A percentile compares a stretch with the other conserved stretches of the same genome.
Conservation (phyloP, 768 basidiomycete species). For the Coprinopsis strossmayeri region DNA sequence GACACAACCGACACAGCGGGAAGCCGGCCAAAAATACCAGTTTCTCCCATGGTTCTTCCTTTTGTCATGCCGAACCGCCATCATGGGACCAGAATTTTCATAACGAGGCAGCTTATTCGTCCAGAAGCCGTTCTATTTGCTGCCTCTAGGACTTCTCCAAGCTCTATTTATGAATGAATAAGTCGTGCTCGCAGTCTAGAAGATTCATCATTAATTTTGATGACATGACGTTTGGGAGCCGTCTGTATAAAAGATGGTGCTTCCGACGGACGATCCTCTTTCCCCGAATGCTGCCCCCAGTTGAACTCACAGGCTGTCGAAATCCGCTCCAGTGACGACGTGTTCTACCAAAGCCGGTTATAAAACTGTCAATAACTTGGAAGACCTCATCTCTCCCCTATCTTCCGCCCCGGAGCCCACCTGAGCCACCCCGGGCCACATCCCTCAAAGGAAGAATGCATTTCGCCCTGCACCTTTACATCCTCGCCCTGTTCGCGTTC, state of each 20-base stretch:
- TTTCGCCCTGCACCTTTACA: not conserved
- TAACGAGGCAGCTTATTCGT: too few species aligned
- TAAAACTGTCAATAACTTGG: not conserved
- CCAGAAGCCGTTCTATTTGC: not conserved
- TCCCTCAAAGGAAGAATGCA: not conserved
- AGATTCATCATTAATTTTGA: not conserved
- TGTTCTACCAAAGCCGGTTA: not conserved
- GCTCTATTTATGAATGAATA: not conserved
- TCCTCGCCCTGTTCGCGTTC: not conserved
- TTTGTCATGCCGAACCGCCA: not conserved
- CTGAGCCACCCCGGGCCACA: not conserved
- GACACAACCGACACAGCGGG: not conserved
- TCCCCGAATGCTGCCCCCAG: not conserved
- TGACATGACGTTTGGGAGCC: slow-evolving; percentile 1
- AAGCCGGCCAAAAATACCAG: not conserved
- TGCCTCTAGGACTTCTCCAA: not conserved
- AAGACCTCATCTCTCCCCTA: not conserved
- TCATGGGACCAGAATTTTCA: not conserved
- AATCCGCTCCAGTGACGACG: not conserved
- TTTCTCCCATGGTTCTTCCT: not conserved
- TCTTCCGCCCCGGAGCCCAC: not conserved
- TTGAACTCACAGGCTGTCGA: not conserved
- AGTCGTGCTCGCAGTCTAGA: not conserved
- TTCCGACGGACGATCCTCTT: not conserved
- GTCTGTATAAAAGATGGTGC: not conserved